Evolutionary conservation across 768 basidiomycete genomes (phyloP), one percentile per base, ranked within the genome.

Genomic region (Serpula lacrymans): DNA sequence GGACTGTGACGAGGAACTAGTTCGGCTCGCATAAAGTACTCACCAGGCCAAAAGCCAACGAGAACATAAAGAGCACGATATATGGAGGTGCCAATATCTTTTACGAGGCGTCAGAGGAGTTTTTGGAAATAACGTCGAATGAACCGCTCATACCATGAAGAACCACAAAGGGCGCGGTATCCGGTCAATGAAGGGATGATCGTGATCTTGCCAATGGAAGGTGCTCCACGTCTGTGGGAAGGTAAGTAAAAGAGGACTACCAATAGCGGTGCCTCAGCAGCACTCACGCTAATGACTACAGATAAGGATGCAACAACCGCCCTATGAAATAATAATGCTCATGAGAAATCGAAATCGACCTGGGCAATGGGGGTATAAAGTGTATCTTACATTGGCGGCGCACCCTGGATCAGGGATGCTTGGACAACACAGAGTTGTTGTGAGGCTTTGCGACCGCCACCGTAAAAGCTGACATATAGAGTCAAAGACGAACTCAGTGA

Each of bases 401-500:
- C 64, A 1, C 74, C 78, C 37, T 75, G 63, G 14, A 74, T 60
- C 68, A 80, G 63, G 17, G 71, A 69, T 4, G 78, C 72, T 57
- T 82, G 80, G 0, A 62, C 60, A 29, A 67, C 51, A 48, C 79
- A 82, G 9, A 78, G 42, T 9, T 64, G 52, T 12, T 58, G 59
- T 34, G 54, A 45, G 11, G 42, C 39, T 10, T 43, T 47, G 39
- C 50, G 34, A 10, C 47, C 42, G 16, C 68, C 60, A 13, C 50
- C 34, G 41, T 70, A 69, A 5, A 67, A 29, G 21, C 69, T 71
- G 36, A 11, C 22, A 17, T 25, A 8, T 23, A 28, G 8, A 18
- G 24, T 45, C 32, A 33, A 39, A 26, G 23, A n/a, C 14, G 14
- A 9, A 4, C 13, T 16, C 5, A 12, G n/a, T 18, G 4, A 26